These are phyloP conservation scores for Ophiostoma quercus DNA, from an alignment of 2,329 filamentous ascomycete species.

Conservation along the genomic window DNA sequence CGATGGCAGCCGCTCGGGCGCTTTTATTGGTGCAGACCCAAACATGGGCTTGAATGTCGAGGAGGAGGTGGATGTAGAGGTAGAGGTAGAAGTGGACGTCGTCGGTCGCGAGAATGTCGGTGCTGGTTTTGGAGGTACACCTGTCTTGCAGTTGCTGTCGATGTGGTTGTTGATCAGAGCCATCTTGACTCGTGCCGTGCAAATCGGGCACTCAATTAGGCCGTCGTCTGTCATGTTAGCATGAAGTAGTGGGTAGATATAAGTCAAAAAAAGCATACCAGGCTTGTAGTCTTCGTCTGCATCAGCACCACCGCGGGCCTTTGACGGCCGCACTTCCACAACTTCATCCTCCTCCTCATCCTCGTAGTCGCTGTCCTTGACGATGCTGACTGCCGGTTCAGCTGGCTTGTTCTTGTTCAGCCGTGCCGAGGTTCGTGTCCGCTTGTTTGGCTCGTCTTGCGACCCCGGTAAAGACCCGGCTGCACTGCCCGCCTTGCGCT, in stretches of 20 bases:
- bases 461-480: slow-evolving; percentile 25
- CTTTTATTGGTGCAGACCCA: slow-evolving; percentile 18
- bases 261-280: too few relatives aligned
- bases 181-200: slow-evolving; percentile 71
- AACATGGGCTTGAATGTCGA: slow-evolving; percentile 18
- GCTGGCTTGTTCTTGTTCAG: slow-evolving; percentile 42
- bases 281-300: slow-evolving; percentile 30
- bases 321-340: slow-evolving; percentile 25
- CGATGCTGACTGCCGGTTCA: slow-evolving; percentile 37
- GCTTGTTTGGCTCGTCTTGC: slow-evolving; percentile 40
- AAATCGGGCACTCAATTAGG: slow-evolving; percentile 78
- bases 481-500: slow-evolving; percentile 46
- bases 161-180: slow-evolving; percentile 74
- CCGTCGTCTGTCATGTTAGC: slow-evolving; percentile 54
- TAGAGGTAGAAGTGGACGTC: background rate
- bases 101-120: background rate
- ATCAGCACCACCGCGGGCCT: slow-evolving; percentile 32
- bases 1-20: slow-evolving; percentile 64
- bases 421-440: slow-evolving; percentile 48
- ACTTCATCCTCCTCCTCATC: slow-evolving; percentile 20
- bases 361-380: slow-evolving; percentile 30
- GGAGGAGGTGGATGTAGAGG: background rate
- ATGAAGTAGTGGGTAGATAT: too few relatives aligned
- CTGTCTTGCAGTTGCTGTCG: slow-evolving; percentile 40
- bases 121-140: background rate